A percentile compares a stretch with the other conserved stretches of the same genome.
Conservation (phyloP, 106 monocot species). For the Amphibolis antarctica region DNA sequence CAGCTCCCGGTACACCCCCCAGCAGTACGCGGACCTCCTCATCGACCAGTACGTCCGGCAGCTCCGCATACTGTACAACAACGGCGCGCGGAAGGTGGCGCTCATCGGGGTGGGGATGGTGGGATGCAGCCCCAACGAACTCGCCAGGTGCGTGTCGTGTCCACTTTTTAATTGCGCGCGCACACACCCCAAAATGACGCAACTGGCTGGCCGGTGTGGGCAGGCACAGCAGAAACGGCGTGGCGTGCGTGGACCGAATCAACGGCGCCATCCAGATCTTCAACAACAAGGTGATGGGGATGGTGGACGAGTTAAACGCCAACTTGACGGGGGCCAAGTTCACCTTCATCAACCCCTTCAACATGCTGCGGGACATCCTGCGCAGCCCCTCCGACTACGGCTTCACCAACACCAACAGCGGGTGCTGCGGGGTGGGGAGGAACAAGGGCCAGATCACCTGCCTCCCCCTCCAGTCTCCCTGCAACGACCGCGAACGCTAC, state of each 20-base stretch:
- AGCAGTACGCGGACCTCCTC: constrained; percentile 56
- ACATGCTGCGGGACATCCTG: constrained; percentile 48
- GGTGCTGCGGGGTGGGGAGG: constrained; percentile 91
- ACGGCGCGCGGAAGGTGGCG: constrained; percentile 64
- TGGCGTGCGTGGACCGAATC: constrained; percentile 43
- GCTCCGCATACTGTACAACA: constrained; percentile 46
- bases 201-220: too few relatives aligned
- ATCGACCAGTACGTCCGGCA: constrained; percentile 47
- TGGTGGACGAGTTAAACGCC: constrained; percentile 44
- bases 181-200: too few relatives aligned
- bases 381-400: too few relatives aligned
- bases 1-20: constrained; percentile 38
- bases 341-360: constrained; percentile 72
- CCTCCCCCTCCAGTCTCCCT: constrained; percentile 66
- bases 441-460: constrained; percentile 91
- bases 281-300: constrained; percentile 47
- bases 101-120: constrained; percentile 49
- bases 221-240: constrained; percentile 24
- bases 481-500: constrained; percentile 44
- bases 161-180: too few relatives aligned
- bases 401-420: constrained; percentile 48
- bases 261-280: constrained; percentile 48
- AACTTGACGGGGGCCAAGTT: constrained; percentile 56
- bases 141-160: too few relatives aligned
- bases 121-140: constrained; percentile 69